These are phyloP conservation scores for Aspergillus bridgeri DNA, from an alignment of 495 filamentous ascomycete genomes.

Conservation along the genomic window DNA sequence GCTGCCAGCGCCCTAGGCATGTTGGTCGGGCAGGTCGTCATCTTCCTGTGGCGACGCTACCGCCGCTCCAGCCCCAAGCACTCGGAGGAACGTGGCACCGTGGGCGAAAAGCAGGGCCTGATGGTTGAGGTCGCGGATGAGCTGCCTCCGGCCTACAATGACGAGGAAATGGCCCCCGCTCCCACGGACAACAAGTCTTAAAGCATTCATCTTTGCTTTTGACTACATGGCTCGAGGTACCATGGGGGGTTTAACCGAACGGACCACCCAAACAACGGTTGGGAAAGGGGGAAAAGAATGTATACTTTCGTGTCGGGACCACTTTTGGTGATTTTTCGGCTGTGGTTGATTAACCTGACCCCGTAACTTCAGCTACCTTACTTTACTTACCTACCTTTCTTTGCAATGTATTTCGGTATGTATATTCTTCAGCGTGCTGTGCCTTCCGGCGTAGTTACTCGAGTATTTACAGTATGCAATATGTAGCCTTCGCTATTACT, in stretches of 20 bases:
- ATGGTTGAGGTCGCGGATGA: slow-evolving; percentile 33
- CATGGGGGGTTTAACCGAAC: background rate
- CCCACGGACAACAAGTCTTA: slow-evolving; percentile 34
- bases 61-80: slow-evolving; percentile 30
- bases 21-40: slow-evolving; percentile 48
- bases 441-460: background rate
- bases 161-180: slow-evolving; percentile 23
- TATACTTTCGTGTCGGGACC: background rate
- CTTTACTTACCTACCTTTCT: background rate
- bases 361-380: background rate
- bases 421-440: background rate
- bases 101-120: slow-evolving; percentile 41
- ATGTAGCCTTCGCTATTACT: too few relatives aligned
- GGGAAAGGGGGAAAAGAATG: background rate
- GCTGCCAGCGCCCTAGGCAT: slow-evolving; percentile 52
- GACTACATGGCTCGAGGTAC: background rate
- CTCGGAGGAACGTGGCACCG: slow-evolving; percentile 34
- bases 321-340: background rate
- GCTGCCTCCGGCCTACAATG: slow-evolving; percentile 31
- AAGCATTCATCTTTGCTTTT: background rate
- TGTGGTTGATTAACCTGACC: background rate
- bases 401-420: background rate
- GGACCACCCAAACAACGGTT: background rate
- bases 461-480: background rate
- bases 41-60: slow-evolving; percentile 50